A percentile compares a stretch with the other conserved stretches of the same genome.
These are phyloP conservation scores for Bipolaris bicolor DNA, from an alignment of 2,329 filamentous ascomycete species.

Conservation along the genomic window DNA sequence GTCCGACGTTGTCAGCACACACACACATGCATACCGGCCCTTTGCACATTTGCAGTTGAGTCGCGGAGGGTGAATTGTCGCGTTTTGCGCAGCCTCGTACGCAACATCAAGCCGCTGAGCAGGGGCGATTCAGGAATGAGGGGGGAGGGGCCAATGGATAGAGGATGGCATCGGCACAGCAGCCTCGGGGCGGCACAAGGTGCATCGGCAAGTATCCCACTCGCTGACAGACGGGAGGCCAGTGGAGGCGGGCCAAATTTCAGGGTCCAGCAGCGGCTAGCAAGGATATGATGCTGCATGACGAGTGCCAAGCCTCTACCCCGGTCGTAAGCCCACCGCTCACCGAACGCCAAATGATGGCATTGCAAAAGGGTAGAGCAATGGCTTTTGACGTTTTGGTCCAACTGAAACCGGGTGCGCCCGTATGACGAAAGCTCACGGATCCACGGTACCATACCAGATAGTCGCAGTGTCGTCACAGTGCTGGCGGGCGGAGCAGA, in stretches of 20 bases:
- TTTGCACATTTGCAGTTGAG: slow-evolving; percentile 6
- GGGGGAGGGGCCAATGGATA: slow-evolving; percentile 3
- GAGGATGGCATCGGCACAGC: slow-evolving; percentile 10
- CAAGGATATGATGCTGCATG: slow-evolving; percentile 22
- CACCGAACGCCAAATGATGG: slow-evolving; percentile 25
- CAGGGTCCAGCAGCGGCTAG: slow-evolving; percentile 26
- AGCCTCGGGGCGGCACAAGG: slow-evolving; percentile 12
- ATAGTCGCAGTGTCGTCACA: slow-evolving; percentile 15
- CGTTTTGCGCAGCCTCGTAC: slow-evolving; percentile 7
- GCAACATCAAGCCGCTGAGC: slow-evolving; percentile 16
- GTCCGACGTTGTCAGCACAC: slow-evolving; percentile 13
- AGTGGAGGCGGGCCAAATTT: slow-evolving; percentile 16
- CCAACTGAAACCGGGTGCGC: slow-evolving; percentile 7
- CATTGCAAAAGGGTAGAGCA: slow-evolving; percentile 23
- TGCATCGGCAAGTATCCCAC: slow-evolving; percentile 22
- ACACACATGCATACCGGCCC: background rate
- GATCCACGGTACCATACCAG: slow-evolving; percentile 11
- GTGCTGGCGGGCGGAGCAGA: slow-evolving; percentile 6
- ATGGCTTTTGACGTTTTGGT: slow-evolving; percentile 7
- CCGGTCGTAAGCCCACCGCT: slow-evolving; percentile 18
- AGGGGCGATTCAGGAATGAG: slow-evolving; percentile 3
- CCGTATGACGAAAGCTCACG: slow-evolving; percentile 14
- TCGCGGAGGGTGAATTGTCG: slow-evolving; percentile 15
- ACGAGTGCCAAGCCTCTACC: slow-evolving; percentile 26
- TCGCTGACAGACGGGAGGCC: slow-evolving; percentile 14